Evolutionary conservation across 768 basidiomycete species (phyloP).

Genomic region (Pleurotus tuber-regium): DNA sequence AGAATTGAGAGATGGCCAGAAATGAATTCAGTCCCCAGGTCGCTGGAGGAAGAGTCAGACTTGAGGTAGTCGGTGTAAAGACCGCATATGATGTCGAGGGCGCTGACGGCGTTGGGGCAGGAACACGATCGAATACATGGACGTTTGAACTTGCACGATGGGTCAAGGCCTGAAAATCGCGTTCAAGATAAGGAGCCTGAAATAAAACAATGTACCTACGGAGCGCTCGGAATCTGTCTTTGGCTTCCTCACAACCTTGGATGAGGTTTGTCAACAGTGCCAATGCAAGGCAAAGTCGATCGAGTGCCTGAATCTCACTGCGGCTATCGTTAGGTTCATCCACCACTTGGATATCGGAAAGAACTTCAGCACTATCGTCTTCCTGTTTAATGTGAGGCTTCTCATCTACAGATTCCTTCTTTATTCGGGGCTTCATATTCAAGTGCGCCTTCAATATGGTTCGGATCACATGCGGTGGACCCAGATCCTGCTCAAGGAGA

Average conservation of each 20-base stretch:
- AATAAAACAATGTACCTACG: conserved; percentile 35
- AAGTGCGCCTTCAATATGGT: conserved; percentile 40
- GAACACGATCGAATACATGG: conserved; percentile 51
- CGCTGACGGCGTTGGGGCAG: conserved; percentile 43
- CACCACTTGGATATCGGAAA: too few relatives aligned
- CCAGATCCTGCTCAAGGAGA: conserved; percentile 43
- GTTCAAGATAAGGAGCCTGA: background rate
- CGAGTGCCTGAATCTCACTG: conserved; percentile 46
- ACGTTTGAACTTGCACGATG: conserved; percentile 46
- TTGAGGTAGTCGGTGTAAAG: conserved; percentile 46
- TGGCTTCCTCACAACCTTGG: conserved; percentile 51
- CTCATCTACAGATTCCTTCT: background rate
- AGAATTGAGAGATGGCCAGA: conserved; percentile 76
- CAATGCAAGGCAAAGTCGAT: conserved; percentile 71
- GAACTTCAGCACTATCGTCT: too few relatives aligned
- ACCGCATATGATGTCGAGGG: conserved; percentile 47
- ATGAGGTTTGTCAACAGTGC: conserved; percentile 77
- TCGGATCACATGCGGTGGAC: conserved; percentile 46
- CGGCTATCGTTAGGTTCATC: conserved; percentile 15
- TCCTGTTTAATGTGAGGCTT: conserved; percentile 2
- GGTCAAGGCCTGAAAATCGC: conserved; percentile 42
- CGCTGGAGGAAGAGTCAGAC: conserved; percentile 17
- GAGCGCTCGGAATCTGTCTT: conserved; percentile 41
- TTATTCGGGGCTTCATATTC: background rate
- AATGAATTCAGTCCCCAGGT: conserved; percentile 37